Evolutionary conservation across 305 asterid genomes (phyloP), one percentile per base, ranked within the genome.

Genomic region (Fraxinus dipetala): DNA sequence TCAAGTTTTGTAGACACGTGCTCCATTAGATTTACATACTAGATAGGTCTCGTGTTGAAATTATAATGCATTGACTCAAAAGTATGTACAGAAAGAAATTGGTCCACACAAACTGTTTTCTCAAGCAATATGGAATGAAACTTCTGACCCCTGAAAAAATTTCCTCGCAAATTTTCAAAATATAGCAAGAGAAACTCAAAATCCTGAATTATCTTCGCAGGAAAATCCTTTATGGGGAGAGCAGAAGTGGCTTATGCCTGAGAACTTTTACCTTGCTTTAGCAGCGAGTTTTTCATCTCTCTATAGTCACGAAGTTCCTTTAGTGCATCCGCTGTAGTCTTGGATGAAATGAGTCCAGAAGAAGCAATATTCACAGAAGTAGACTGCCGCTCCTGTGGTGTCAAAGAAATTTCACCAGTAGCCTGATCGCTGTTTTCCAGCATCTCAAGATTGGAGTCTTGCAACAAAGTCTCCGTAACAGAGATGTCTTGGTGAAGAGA

Each of bases 241-340:
- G 32, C 38, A 75, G 20, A n/a, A 14, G 3, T 43, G 56, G 79
- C 30, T 85, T 85, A 87, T 54, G 69, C 79, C 82, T 76, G 80
- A 56, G 85, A 72, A 74, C 5, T 81, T 56, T 87, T 76, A 63
- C 86, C 90, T 84, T 80, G 87, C 85, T 87, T 86, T 74, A 92
- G 87, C 79, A 92, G 78, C 79, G 16, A 40, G 77, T 90, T 89
- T 82, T 91, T 93, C 84, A 88, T 86, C 18, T 85, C 84, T 56
- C 79, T 79, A 75, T 89, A 93, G 30, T 43, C 88, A 24, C 85
- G 87, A 59, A 93, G 97, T 90, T 91, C 95, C 78, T 93, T 90
- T 38, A 91, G 85, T 13, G 97, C 97, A 83, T 89, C 93, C 20
- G 91, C 84, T 0, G 93, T 87, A 22, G 97, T 89, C 84, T 91